Base-by-base conservation (phyloP, 495 filamentous ascomycete genomes). In the Aspergillus sparsus region DNA sequence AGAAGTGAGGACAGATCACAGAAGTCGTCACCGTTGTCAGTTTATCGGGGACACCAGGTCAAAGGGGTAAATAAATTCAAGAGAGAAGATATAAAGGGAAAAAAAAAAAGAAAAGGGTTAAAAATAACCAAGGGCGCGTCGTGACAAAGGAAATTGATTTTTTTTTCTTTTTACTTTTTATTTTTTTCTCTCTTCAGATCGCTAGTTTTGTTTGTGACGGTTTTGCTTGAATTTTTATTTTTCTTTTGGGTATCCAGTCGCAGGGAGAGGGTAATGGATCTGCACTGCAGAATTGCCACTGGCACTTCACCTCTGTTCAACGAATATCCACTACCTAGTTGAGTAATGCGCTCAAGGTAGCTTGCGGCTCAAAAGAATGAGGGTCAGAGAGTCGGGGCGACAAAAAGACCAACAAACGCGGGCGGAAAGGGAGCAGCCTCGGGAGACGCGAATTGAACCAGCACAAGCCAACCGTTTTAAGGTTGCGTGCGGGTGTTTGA, bases 271-370 rank as follows among this genome's bases (percentile, higher is more conserved):
- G 32, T 16, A 37, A 57, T 45, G 47, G 60, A 64, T 64, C 66
- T 68, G 66, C 66, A 56, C 66, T 65, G 66, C 66, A 68, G 66
- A 65, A 63, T 62, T 62, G 60, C 57, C 57, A 61, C 27, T 64
- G 37, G 35, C 52, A 49, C 55, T 56, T 61, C 44, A 33, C 36
- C 51, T 58, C 62, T 55, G 35, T 51, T 55, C 47, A 44, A 49
- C 21, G 34, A 54, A 41, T 56, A 52, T 58, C 37, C 21, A 36
- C 62, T 61, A 47, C 54, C 65, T 52, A 52, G 58, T 54, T 60
- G 55, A 52, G 61, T 32, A 52, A 60, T 62, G 57, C 56, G 64
- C 53, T 58, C 44, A 35, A 16, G 49, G 27, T 34, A 55, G 45
- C 49, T 39, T 33, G 55, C 63, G 49, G 58, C 55, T 59, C 55